These are phyloP conservation scores for Jackrogersella multiformis DNA, from an alignment of 495 filamentous ascomycete genomes.

Conservation along the genomic window DNA sequence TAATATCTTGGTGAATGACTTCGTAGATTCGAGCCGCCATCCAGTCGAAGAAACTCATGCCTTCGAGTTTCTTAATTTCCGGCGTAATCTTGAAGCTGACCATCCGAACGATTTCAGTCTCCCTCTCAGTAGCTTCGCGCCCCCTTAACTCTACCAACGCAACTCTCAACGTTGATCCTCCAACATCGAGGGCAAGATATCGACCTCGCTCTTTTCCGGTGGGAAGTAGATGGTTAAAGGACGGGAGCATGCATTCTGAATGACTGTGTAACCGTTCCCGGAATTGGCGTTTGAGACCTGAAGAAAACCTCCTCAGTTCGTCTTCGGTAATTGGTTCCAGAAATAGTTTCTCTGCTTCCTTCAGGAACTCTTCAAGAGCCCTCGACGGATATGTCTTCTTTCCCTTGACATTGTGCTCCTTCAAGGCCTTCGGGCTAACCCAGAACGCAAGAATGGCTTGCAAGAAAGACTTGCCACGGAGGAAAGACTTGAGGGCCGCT, in stretches of 20 bases:
- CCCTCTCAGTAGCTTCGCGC: slow-evolving; percentile 46
- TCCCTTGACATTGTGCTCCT: slow-evolving; percentile 47
- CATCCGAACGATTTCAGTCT: slow-evolving; percentile 56
- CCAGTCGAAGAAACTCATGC: slow-evolving; percentile 77
- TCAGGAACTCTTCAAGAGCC: slow-evolving; percentile 45
- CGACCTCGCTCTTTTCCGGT: slow-evolving; percentile 74
- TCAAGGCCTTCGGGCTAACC: slow-evolving; percentile 52
- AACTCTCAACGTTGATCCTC: slow-evolving; percentile 83
- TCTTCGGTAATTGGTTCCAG: slow-evolving; percentile 50
- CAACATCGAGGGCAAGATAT: slow-evolving; percentile 68
- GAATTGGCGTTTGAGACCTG: slow-evolving; percentile 58
- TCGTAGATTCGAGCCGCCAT: slow-evolving; percentile 79
- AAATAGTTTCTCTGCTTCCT: slow-evolving; percentile 50
- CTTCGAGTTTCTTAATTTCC: slow-evolving; percentile 54
- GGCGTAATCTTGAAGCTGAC: slow-evolving; percentile 61
- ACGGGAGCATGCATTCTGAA: slow-evolving; percentile 64
- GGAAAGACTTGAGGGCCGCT: slow-evolving; percentile 58
- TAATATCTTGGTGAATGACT: slow-evolving; percentile 52
- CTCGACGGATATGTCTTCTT: slow-evolving; percentile 34
- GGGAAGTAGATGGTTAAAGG: slow-evolving; percentile 77
- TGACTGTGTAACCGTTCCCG: slow-evolving; percentile 56
- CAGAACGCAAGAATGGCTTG: slow-evolving; percentile 61
- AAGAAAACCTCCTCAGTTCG: slow-evolving; percentile 51
- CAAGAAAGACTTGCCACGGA: slow-evolving; percentile 62
- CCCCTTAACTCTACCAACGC: slow-evolving; percentile 78